Percentiles rank a stretch among this genome's conserved stretches.
Conservation (phyloP, 1,284 basidiomycete species). For the Ustilago tritici region DNA sequence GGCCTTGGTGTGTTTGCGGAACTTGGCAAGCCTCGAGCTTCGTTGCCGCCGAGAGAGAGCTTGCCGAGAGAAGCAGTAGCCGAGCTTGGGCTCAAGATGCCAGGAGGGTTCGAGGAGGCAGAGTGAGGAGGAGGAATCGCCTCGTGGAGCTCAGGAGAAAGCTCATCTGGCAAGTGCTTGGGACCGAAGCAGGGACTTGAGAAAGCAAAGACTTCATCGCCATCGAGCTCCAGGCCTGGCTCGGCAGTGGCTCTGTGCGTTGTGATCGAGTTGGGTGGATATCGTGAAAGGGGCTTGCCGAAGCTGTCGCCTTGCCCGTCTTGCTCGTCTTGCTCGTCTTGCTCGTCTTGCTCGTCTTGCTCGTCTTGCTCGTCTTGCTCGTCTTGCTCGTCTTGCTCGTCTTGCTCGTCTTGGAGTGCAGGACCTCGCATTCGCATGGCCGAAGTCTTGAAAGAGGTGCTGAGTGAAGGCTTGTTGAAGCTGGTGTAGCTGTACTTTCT, state of each 20-base stretch:
- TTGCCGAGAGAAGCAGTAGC: slow-evolving; percentile 56
- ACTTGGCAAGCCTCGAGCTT: slow-evolving; percentile 34
- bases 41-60: slow-evolving; percentile 52
- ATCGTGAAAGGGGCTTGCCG: slow-evolving; percentile 32
- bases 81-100: slow-evolving; percentile 55
- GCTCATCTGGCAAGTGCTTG: slow-evolving; percentile 50
- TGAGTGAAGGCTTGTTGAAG: slow-evolving; percentile 58
- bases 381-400: slow-evolving; percentile 53
- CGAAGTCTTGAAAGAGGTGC: slow-evolving; percentile 62
- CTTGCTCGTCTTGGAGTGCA: slow-evolving; percentile 50
- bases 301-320: slow-evolving; percentile 56
- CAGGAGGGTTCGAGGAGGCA: slow-evolving; percentile 25
- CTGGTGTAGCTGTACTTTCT: slow-evolving; percentile 51
- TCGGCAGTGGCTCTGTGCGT: slow-evolving; percentile 34
- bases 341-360: slow-evolving; percentile 53
- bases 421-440: slow-evolving; percentile 58
- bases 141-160: slow-evolving; percentile 44
- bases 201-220: slow-evolving; percentile 63
- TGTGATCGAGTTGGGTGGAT: slow-evolving; percentile 25
- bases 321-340: slow-evolving; percentile 54
- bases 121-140: slow-evolving; percentile 37
- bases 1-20: slow-evolving; percentile 28
- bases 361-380: slow-evolving; percentile 55
- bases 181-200: slow-evolving; percentile 63
- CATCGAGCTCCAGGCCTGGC: slow-evolving; percentile 45